phyloP scores from a whole-genome alignment of 345 rosid species.

The Arabis hirsuta region DNA sequence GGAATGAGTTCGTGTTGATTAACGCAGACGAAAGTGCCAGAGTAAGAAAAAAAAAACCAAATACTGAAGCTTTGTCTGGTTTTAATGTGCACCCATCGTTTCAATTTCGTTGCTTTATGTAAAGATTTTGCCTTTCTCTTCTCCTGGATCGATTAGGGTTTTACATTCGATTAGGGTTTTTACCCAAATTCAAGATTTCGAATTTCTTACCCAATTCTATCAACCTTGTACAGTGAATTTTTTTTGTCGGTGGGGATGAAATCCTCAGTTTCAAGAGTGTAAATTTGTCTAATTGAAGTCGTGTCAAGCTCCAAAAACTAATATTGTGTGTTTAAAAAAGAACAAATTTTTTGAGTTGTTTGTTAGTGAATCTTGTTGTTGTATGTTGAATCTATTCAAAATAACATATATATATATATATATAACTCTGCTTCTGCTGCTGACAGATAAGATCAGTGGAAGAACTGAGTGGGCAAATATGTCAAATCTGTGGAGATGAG shows the following conservation, averaged over 20 bases:
- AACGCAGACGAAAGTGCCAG: slow-evolving; percentile 75
- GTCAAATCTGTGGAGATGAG: slow-evolving; percentile 96
- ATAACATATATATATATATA: neutral
- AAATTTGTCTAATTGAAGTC: neutral
- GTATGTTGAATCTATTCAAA: neutral
- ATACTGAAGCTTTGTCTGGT: neutral
- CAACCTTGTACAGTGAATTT: slow-evolving; percentile 2
- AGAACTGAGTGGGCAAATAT: slow-evolving; percentile 74
- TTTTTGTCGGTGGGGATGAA: slow-evolving; percentile 37
- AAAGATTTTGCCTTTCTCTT: slow-evolving; percentile 30
- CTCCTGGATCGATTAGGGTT: slow-evolving; percentile 35
- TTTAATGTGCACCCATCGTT: slow-evolving; percentile 14
- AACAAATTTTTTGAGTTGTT: neutral
- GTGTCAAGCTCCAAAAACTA: neutral
- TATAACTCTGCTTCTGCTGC: slow-evolving; percentile 13
- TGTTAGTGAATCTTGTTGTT: neutral
- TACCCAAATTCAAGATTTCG: neutral
- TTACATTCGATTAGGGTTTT: slow-evolving; percentile 27
- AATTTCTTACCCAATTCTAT: neutral
- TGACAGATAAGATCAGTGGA: slow-evolving; percentile 69
- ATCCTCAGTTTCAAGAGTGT: neutral
- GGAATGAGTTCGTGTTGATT: slow-evolving; percentile 87
- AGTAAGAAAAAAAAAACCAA: slow-evolving; percentile 48
- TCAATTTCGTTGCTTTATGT: slow-evolving; percentile 1
- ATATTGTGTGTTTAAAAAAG: neutral